phyloP scores from a whole-genome alignment of 2,329 filamentous ascomycete genomes.

The Cercospora zeina region DNA sequence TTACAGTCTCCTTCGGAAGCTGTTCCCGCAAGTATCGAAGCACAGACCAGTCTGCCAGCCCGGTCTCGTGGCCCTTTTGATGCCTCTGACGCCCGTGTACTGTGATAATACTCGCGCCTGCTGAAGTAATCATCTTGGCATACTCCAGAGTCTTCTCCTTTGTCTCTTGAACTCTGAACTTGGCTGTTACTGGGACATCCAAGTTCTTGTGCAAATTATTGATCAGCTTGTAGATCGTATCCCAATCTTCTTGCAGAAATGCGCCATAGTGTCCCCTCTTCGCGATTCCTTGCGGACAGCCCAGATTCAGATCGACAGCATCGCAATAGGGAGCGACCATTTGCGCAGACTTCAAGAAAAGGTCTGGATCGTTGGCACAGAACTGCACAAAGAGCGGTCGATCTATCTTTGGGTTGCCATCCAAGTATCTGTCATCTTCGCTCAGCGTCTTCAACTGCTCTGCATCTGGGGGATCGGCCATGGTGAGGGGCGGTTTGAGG shows the following conservation, averaged over 20 bases:
- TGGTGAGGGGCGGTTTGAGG: slow-evolving; percentile 41
- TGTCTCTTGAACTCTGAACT: slow-evolving; percentile 87
- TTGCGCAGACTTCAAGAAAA: slow-evolving; percentile 74
- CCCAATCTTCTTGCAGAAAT: slow-evolving; percentile 91
- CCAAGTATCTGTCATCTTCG: slow-evolving; percentile 61
- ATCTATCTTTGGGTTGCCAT: slow-evolving; percentile 82
- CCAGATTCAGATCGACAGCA: slow-evolving; percentile 91
- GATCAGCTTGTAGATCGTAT: slow-evolving; percentile 78
- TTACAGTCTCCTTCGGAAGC: slow-evolving; percentile 80
- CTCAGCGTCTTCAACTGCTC: slow-evolving; percentile 29
- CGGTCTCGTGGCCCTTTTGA: slow-evolving; percentile 94
- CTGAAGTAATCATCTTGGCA: slow-evolving; percentile 79
- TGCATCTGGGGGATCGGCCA: slow-evolving; percentile 28
- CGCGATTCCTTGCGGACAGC: slow-evolving; percentile 95
- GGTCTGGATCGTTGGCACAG: slow-evolving; percentile 83
- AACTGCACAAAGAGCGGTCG: slow-evolving; percentile 94
- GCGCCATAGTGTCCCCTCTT: slow-evolving; percentile 87
- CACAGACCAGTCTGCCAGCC: slow-evolving; percentile 86
- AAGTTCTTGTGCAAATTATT: slow-evolving; percentile 77
- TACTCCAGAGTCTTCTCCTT: slow-evolving; percentile 85
- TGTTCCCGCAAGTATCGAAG: slow-evolving; percentile 80
- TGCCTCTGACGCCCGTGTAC: slow-evolving; percentile 86
- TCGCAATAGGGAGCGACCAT: slow-evolving; percentile 85
- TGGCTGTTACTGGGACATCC: slow-evolving; percentile 84
- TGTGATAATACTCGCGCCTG: slow-evolving; percentile 89